Percentiles rank a stretch among this genome's conserved stretches.
phyloP scores from a whole-genome alignment of 495 filamentous ascomycete genomes.

The Penicillium tannophilum region DNA sequence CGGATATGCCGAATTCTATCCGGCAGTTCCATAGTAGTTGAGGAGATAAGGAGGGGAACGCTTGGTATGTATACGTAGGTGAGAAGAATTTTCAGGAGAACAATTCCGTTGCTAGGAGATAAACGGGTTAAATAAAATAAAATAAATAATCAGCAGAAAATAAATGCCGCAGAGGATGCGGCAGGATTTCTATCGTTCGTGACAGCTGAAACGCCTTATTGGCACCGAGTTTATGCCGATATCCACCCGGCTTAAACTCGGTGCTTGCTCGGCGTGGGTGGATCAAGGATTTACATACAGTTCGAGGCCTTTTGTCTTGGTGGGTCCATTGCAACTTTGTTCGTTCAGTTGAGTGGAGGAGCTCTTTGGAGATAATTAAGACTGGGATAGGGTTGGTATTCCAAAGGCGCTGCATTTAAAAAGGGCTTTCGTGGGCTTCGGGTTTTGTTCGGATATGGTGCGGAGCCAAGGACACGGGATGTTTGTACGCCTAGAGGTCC shows the following conservation, averaged over 20 bases:
- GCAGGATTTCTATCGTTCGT: background rate
- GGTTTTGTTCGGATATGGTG: background rate
- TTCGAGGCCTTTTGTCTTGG: too few species aligned
- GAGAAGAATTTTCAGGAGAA: background rate
- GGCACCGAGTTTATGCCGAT: slow-evolving; percentile 13
- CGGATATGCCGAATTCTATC: background rate
- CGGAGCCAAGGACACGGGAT: background rate
- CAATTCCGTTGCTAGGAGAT: background rate
- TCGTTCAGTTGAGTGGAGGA: too few species aligned
- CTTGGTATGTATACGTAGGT: background rate
- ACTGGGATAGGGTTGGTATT: background rate
- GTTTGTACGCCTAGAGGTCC: background rate
- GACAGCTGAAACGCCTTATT: background rate
- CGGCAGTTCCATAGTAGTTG: background rate
- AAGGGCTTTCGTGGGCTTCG: background rate
- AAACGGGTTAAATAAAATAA: background rate
- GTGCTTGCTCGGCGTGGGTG: background rate
- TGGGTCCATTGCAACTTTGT: too few species aligned
- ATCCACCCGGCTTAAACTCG: slow-evolving; percentile 16
- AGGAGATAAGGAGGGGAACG: background rate
- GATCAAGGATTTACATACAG: background rate
- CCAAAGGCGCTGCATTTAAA: background rate
- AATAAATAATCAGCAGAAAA: background rate
- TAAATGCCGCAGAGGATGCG: background rate
- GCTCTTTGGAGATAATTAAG: background rate